Percentiles rank a stretch among this genome's conserved stretches.
phyloP scores from a whole-genome alignment of 2,329 filamentous ascomycete genomes.

The Diplodia sapinea region DNA sequence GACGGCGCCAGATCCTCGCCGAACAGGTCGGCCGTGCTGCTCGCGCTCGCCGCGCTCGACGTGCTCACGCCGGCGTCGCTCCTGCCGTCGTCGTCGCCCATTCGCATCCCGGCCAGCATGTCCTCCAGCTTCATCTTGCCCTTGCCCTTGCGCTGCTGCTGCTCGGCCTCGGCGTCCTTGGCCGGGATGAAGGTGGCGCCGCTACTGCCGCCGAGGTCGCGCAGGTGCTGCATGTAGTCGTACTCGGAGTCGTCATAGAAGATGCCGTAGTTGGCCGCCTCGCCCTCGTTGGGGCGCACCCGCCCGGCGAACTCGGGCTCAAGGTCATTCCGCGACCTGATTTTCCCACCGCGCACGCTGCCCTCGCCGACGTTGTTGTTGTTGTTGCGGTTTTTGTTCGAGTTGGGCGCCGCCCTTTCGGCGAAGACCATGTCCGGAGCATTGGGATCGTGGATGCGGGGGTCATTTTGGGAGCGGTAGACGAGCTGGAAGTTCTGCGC shows the following conservation, averaged over 20 bases:
- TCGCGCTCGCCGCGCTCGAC: conserved; percentile 43
- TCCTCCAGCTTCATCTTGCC: conserved; percentile 82
- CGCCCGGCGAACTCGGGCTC: conserved; percentile 70
- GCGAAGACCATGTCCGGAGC: conserved; percentile 92
- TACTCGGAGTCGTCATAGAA: conserved; percentile 96
- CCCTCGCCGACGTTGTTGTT: conserved; percentile 35
- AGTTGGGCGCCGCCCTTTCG: conserved; percentile 58
- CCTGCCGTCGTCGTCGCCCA: conserved; percentile 50
- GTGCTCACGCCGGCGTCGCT: conserved; percentile 52
- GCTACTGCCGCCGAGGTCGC: conserved; percentile 70
- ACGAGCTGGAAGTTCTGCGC: conserved; percentile 94
- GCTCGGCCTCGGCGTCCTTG: conserved; percentile 54
- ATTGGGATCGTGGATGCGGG: conserved; percentile 88
- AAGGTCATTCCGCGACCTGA: conserved; percentile 77
- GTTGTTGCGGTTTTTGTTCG: conserved; percentile 30
- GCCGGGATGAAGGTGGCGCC: conserved; percentile 84
- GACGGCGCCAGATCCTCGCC: conserved; percentile 79
- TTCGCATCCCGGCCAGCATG: conserved; percentile 63
- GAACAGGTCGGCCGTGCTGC: conserved; percentile 59
- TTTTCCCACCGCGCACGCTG: conserved; percentile 48
- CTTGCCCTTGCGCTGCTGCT: conserved; percentile 70
- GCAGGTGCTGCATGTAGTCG: conserved; percentile 99
- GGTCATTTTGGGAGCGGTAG: conserved; percentile 95
- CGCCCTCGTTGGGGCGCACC: conserved; percentile 88
- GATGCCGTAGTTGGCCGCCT: conserved; percentile 91